These are phyloP conservation scores for Thecaphora frezii DNA, from an alignment of 1,284 basidiomycete genomes.

Conservation along the genomic window DNA sequence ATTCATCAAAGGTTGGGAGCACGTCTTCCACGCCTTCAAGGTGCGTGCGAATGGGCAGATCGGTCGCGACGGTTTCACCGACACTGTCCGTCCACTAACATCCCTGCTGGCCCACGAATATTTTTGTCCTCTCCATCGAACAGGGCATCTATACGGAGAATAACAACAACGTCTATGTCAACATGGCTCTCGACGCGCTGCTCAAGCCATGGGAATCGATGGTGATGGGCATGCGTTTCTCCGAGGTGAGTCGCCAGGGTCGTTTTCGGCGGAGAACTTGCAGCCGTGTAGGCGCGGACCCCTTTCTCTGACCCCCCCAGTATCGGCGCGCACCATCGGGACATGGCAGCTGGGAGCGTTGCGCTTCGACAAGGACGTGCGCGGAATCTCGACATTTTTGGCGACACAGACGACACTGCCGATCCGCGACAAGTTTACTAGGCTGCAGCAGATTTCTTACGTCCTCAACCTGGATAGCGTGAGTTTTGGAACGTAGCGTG, in stretches of 20 bases:
- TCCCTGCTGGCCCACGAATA: too few species aligned
- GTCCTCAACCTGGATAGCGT: conserved; percentile 82
- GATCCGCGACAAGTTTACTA: conserved; percentile 79
- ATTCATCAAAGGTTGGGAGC: conserved; percentile 81
- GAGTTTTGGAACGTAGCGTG: background rate
- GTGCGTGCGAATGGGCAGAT: too few species aligned
- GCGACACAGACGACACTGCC: conserved; percentile 82
- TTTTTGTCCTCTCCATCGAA: background rate
- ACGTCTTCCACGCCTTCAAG: conserved; percentile 63
- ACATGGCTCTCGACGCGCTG: conserved; percentile 78
- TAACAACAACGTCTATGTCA: conserved; percentile 84
- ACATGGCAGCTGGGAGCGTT: conserved; percentile 83
- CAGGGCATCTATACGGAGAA: conserved; percentile 81
- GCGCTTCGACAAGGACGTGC: conserved; percentile 89
- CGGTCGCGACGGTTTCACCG: too few species aligned
- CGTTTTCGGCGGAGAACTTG: too few species aligned
- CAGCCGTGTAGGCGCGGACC: too few species aligned
- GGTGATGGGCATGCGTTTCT: conserved; percentile 77
- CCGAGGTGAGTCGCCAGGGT: conserved; percentile 73
- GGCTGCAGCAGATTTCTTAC: conserved; percentile 90
- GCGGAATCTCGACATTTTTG: conserved; percentile 79
- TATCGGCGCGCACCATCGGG: too few species aligned
- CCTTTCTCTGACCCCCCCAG: too few species aligned
- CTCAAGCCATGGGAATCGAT: conserved; percentile 92
- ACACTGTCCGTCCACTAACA: too few species aligned